Evolutionary conservation across 2,329 filamentous ascomycete species (phyloP), one percentile per base, ranked within the genome.

Genomic region (Colletotrichum musicola): DNA sequence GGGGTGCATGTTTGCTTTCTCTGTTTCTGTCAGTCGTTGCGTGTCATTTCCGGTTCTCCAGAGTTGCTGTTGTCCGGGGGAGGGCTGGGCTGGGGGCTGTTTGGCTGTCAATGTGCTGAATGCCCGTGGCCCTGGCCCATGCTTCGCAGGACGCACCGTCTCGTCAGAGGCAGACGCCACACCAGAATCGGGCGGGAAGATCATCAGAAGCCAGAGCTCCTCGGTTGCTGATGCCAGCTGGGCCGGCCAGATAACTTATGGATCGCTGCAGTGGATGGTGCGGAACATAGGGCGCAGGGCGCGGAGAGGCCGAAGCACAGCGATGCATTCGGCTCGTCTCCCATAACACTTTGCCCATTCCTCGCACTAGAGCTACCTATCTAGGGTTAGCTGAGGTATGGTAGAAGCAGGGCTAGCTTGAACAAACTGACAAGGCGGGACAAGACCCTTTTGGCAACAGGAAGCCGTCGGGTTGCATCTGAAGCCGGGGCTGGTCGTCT

Each of bases 1-100:
- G 62, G 66, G 62, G 66, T 69, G 66, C 66, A 69, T 60, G 50
- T 20, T 18, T 18, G 22, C 20, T 40, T 49, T 60, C 55, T 50
- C 10, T 35, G 30, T 10, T 35, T 35, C 30, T 35, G 30, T 35
- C 25, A 47, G 50, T 22, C 25, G 18, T 30, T 58, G 42, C 18
- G n/a, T 44, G 42, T 38, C 62, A 47, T 12, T 10, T 47, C 49
- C 38, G 35, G 22, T 49, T 54, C 55, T 42, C 55, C 25, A 53
- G 55, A 61, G 25, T 25, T 25, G 22, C 3, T 25, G 22, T 25
- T 25, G 22, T 25, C 22, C 18, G 44, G 44, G 18, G 16, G 16
- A 16, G 16, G 2, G 14, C 22, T 25, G 44, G 16, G 44, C 44
- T 18, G 30, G 30, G 30, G 22, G 22, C 22, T 25, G 22, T 25